Evolutionary conservation across 1,284 basidiomycete genomes (phyloP), one percentile per base, ranked within the genome.

Genomic region (Papiliotrema nemorosa): DNA sequence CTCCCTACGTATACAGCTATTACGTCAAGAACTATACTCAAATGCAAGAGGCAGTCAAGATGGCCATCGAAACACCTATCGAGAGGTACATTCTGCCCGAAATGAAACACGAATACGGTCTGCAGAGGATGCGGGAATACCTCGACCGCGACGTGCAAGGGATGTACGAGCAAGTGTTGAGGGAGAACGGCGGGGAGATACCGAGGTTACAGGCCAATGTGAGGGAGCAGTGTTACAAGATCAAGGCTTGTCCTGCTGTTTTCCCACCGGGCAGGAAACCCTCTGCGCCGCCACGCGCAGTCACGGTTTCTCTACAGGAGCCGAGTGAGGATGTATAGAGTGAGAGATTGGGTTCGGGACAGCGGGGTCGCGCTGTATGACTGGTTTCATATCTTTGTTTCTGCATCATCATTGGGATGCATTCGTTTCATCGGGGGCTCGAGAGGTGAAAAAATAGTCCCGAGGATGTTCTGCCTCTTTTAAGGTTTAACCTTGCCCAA

Each of bases 1-100:
- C 63, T 26, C 72, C 72, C 6, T 72, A 69, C 48, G 69, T 68
- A 10, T 73, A 73, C 52, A 52, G 54, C 4, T 71, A 73, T 53
- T 54, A 57, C n/a, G 37, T 45, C 5, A 22, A 51, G 2, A 67
- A 67, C 49, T 55, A 59, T 25, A 63, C 59, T 18, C 47, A 58
- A 22, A 38, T 69, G 24, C 22, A 56, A 12, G 50, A 53, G 33
- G 57, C 57, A 18, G 48, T 69, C 10, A 49, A 54, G 14, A 44
- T 38, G 42, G 68, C 68, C 2, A 52, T 65, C 25, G 33, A 24
- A 1, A 66, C 63, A 3, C 60, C 66, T 0, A 66, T 70, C 21
- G 57, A 56, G 31, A 37, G 60, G 25, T 67, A 51, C 41, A 61
- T 69, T 20, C 66, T 65, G 1, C 43, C 50, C 0, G 59, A 67